Evolutionary conservation across 2,329 filamentous ascomycete species (phyloP).

Genomic region (Fusarium sp.): DNA sequence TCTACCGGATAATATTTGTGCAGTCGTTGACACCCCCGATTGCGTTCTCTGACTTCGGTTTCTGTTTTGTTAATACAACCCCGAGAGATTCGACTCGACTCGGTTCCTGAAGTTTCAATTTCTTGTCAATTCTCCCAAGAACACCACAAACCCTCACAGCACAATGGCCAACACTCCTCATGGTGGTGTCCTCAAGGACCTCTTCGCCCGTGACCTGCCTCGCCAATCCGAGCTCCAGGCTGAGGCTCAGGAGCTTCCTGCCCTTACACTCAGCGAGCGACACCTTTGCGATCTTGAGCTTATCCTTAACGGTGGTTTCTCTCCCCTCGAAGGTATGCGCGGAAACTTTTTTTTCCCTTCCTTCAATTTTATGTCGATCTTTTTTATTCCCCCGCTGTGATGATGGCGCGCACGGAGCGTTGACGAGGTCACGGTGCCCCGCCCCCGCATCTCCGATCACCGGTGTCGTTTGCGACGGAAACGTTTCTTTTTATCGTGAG

Average conservation of each 20-base stretch:
- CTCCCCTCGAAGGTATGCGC: constrained; percentile 85
- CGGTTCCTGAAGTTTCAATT: constrained; percentile 17
- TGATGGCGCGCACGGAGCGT: constrained; percentile 32
- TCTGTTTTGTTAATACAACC: constrained; percentile 22
- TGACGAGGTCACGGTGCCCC: constrained; percentile 27
- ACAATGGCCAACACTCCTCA: constrained; percentile 79
- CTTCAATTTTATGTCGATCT: not conserved
- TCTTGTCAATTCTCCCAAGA: not conserved
- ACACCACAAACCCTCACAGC: constrained; percentile 30
- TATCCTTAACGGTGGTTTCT: constrained; percentile 97
- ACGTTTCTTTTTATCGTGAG: not conserved
- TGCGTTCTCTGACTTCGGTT: constrained; percentile 46
- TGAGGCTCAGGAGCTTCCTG: constrained; percentile 88
- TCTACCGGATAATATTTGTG: constrained; percentile 24
- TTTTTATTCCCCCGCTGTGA: constrained; percentile 17
- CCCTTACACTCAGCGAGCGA: constrained; percentile 87
- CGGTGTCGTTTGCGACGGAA: constrained; percentile 17
- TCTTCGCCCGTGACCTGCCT: constrained; percentile 90
- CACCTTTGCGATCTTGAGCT: constrained; percentile 98
- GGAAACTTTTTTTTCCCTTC: constrained; percentile 48
- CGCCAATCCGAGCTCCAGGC: constrained; percentile 80
- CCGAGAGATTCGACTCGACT: constrained; percentile 21
- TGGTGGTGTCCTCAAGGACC: constrained; percentile 97
- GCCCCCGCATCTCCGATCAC: constrained; percentile 41
- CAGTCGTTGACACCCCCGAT: constrained; percentile 47